Conservation (phyloP, 768 basidiomycete genomes). For the Podaxis sp. region DNA sequence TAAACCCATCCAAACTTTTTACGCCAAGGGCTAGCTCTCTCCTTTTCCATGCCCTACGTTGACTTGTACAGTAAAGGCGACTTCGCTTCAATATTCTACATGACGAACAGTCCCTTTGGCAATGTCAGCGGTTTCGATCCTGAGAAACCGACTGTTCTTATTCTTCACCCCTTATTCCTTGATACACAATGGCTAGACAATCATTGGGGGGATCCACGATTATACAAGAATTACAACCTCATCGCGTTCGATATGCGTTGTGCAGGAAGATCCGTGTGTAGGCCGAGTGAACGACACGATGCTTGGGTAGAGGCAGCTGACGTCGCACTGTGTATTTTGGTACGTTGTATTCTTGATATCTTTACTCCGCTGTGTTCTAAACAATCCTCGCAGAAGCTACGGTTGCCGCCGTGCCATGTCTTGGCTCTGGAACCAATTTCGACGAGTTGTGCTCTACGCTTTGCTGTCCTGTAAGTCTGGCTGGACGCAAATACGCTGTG, state of each 20-base stretch:
- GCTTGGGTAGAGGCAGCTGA: constrained; percentile 80
- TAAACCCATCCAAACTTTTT: constrained; percentile 6
- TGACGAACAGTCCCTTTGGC: constrained; percentile 52
- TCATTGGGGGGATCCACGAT: constrained; percentile 64
- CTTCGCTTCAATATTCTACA: constrained; percentile 70
- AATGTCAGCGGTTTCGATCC: constrained; percentile 67
- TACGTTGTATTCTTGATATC: constrained; percentile 24
- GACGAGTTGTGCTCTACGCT: constrained; percentile 54
- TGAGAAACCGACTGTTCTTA: constrained; percentile 58
- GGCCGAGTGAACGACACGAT: constrained; percentile 56
- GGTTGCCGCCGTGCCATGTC: constrained; percentile 65
- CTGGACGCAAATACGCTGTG: neutral
- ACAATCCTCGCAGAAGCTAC: constrained; percentile 40
- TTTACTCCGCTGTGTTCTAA: neutral
- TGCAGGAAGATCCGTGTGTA: constrained; percentile 51
- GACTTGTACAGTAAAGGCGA: constrained; percentile 60
- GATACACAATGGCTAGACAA: constrained; percentile 65
- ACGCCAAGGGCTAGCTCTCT: constrained; percentile 13
- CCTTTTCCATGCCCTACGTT: constrained; percentile 57
- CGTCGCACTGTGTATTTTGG: constrained; percentile 61
- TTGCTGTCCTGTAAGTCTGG: constrained; percentile 56
- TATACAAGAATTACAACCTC: constrained; percentile 57
- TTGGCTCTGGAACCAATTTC: constrained; percentile 63
- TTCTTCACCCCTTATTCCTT: constrained; percentile 65
- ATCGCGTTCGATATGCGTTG: constrained; percentile 73